Conservation (phyloP, 352 stramenopile genomes). For the Phytophthora palmivora region DNA sequence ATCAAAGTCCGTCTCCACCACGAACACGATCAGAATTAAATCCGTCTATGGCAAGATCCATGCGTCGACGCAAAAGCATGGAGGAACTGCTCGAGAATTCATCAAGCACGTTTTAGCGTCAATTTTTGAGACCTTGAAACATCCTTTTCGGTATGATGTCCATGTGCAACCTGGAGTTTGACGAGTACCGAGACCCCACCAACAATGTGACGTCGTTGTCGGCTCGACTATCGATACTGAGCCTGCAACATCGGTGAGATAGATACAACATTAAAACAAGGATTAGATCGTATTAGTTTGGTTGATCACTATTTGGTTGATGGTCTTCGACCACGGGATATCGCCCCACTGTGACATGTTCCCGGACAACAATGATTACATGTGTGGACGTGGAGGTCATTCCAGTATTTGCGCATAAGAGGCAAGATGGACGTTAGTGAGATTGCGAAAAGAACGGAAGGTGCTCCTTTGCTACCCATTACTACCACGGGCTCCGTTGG, state of each 20-base stretch:
- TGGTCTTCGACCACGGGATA: background rate
- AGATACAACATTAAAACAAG: too few relatives aligned
- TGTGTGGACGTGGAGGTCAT: too few relatives aligned
- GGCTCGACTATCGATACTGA: constrained; percentile 6
- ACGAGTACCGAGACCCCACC: constrained; percentile 1
- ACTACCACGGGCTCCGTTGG: background rate
- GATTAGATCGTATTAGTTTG: too few relatives aligned
- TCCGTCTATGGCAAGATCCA: constrained; percentile 32
- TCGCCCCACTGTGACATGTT: constrained; percentile 12
- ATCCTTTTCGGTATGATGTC: constrained; percentile 4
- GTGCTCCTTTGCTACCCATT: constrained; percentile 13
- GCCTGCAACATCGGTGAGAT: background rate
- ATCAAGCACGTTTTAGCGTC: constrained; percentile 1
- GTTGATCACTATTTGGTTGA: background rate
- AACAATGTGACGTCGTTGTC: constrained; percentile 5
- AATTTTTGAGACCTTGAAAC: background rate
- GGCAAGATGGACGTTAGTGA: constrained; percentile 6
- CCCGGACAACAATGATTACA: background rate
- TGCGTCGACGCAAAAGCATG: constrained; percentile 69
- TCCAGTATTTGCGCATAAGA: constrained; percentile 6
- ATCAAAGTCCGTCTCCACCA: constrained; percentile 14
- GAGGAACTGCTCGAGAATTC: constrained; percentile 38
- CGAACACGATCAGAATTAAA: constrained; percentile 5
- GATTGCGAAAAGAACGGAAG: constrained; percentile 13
- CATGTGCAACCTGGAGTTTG: background rate